Percentiles rank a stretch among this genome's conserved stretches.
These are phyloP conservation scores for Bretschneidera sinensis DNA, from an alignment of 345 rosid genomes.

Conservation along the genomic window DNA sequence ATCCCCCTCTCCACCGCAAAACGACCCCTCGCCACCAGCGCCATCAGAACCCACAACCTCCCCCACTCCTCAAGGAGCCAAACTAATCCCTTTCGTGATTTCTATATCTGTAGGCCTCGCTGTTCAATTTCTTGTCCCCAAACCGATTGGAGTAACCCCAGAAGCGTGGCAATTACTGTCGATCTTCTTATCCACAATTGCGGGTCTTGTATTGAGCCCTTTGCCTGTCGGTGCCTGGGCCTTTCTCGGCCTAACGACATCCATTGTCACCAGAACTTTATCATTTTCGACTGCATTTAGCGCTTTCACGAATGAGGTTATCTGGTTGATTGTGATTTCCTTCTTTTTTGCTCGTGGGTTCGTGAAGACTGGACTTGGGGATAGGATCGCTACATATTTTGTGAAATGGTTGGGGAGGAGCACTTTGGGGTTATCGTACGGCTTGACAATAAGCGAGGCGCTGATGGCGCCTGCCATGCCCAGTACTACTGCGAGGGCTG, in stretches of 20 bases:
- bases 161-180: conserved; percentile 92
- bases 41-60: conserved; percentile 16
- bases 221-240: conserved; percentile 99
- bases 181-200: conserved; percentile 81
- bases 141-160: conserved; percentile 55
- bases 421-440: conserved; percentile 87
- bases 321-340: conserved; percentile 93
- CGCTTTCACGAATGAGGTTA: conserved; percentile 88
- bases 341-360: conserved; percentile 99
- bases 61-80: conserved; percentile 61
- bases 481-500: conserved; percentile 93
- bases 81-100: conserved; percentile 52
- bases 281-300: conserved; percentile 72
- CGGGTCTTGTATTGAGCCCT: conserved; percentile 84
- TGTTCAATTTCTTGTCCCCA: conserved; percentile 56
- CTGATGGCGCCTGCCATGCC: conserved; percentile 98
- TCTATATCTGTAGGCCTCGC: conserved; percentile 69
- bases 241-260: conserved; percentile 68
- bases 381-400: conserved; percentile 89
- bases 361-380: conserved; percentile 89
- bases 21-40: conserved; percentile 12
- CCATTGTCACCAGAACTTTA: conserved; percentile 69
- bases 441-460: conserved; percentile 80
- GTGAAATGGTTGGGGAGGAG: conserved; percentile 93
- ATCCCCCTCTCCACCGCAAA: too few relatives aligned